phyloP scores from a whole-genome alignment of 2,329 filamentous ascomycete genomes.

The Phyllosticta citriasiana region DNA sequence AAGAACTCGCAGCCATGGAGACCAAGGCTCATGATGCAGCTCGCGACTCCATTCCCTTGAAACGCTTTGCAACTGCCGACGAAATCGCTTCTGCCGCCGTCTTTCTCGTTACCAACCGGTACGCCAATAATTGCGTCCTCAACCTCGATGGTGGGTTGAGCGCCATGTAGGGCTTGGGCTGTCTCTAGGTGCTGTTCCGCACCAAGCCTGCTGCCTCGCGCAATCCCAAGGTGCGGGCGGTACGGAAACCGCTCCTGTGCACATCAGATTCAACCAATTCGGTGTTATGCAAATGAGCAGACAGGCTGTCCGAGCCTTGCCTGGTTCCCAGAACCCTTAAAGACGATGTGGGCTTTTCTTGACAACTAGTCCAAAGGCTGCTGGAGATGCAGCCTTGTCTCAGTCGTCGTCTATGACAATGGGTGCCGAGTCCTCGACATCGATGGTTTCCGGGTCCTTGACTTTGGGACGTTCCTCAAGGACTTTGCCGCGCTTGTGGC shows the following conservation, averaged over 20 bases:
- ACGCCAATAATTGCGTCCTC: constrained; percentile 78
- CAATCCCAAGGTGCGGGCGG: background rate
- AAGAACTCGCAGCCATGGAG: constrained; percentile 32
- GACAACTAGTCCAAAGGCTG: background rate
- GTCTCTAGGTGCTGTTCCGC: background rate
- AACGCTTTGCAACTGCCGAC: constrained; percentile 54
- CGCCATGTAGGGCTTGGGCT: constrained; percentile 31
- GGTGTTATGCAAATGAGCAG: background rate
- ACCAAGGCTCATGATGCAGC: constrained; percentile 24
- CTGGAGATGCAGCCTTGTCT: background rate
- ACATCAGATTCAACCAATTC: constrained; percentile 2
- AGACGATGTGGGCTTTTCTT: background rate
- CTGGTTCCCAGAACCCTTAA: background rate
- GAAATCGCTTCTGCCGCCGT: constrained; percentile 76
- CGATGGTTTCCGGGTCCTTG: constrained; percentile 26
- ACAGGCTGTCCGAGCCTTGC: background rate
- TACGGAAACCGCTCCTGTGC: background rate
- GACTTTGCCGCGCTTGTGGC: constrained; percentile 32
- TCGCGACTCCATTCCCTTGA: constrained; percentile 49
- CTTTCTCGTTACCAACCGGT: constrained; percentile 68
- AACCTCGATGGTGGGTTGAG: constrained; percentile 80
- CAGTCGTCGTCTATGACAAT: constrained; percentile 27
- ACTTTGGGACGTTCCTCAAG: constrained; percentile 19
- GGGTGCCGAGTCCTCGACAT: constrained; percentile 23
- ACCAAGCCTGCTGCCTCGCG: background rate